Evolutionary conservation across 345 rosid species (phyloP).

Genomic region (Melaleuca alternifolia): DNA sequence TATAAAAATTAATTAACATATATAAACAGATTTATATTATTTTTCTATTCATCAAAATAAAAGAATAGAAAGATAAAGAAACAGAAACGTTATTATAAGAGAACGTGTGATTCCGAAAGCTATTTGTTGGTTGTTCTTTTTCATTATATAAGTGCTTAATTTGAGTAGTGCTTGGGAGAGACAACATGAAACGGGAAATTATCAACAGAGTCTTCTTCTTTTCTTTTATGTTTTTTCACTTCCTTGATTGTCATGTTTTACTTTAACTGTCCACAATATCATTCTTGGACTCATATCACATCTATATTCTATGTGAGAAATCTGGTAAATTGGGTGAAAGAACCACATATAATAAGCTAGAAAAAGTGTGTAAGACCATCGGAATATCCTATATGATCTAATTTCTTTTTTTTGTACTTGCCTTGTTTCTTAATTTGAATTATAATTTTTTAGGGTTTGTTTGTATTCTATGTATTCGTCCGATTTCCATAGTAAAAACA

Average conservation of each 20-base stretch:
- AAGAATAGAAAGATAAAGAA: too few relatives aligned
- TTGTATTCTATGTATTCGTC: too few relatives aligned
- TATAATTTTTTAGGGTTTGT: too few relatives aligned
- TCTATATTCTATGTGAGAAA: not conserved
- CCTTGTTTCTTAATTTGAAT: too few relatives aligned
- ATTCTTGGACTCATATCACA: not conserved
- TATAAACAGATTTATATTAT: too few relatives aligned
- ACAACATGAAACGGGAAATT: not conserved
- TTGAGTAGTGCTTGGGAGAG: not conserved
- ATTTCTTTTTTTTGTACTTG: not conserved
- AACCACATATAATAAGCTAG: not conserved
- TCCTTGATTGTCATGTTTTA: not conserved
- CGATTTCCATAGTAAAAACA: too few relatives aligned
- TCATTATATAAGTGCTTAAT: not conserved
- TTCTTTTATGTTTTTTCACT: not conserved
- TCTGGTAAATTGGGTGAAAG: not conserved
- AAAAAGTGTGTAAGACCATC: not conserved
- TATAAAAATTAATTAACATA: too few relatives aligned
- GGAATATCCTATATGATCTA: not conserved
- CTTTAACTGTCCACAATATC: not conserved
- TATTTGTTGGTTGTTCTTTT: not conserved
- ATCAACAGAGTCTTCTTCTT: not conserved
- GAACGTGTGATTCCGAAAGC: not conserved
- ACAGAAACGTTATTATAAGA: not conserved
- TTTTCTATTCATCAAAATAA: too few relatives aligned